A percentile compares a stretch with the other conserved stretches of the same genome.
phyloP scores from a whole-genome alignment of 257 asterid genomes.

The Pogostemon cablin region DNA sequence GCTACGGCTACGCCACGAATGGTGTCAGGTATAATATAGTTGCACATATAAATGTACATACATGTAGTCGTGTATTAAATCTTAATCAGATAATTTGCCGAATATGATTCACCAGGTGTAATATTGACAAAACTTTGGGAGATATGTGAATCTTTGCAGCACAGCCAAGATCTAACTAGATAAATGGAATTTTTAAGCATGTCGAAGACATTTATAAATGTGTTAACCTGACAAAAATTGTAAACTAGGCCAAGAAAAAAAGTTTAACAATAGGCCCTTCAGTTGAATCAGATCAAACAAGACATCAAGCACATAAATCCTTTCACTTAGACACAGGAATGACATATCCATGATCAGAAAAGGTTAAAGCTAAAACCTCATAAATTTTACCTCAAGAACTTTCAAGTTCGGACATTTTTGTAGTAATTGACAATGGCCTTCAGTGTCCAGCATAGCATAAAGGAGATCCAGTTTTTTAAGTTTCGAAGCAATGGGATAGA shows the following conservation, averaged over 20 bases:
- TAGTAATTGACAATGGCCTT: constrained; percentile 52
- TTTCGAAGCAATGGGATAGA: constrained; percentile 53
- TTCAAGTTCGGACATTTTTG: constrained; percentile 60
- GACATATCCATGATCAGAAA: background rate
- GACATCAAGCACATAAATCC: constrained; percentile 16
- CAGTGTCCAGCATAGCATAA: constrained; percentile 57
- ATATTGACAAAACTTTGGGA: no score
- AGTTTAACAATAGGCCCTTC: background rate
- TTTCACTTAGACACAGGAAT: constrained; percentile 10
- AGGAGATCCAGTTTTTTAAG: constrained; percentile 58
- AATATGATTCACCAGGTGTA: no score
- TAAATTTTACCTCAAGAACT: constrained; percentile 51
- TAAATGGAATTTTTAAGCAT: constrained; percentile 8
- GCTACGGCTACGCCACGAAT: background rate
- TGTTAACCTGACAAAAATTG: background rate
- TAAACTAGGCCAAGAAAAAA: background rate
- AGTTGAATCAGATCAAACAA: background rate
- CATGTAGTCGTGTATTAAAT: background rate
- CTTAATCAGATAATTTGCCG: no score
- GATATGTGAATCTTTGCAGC: no score
- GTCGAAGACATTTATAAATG: background rate
- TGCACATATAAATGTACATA: background rate
- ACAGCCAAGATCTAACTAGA: background rate
- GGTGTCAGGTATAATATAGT: background rate
- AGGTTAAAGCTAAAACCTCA: background rate